Evolutionary conservation across 1,284 basidiomycete genomes (phyloP).

Genomic region (Polyporus tsugae): DNA sequence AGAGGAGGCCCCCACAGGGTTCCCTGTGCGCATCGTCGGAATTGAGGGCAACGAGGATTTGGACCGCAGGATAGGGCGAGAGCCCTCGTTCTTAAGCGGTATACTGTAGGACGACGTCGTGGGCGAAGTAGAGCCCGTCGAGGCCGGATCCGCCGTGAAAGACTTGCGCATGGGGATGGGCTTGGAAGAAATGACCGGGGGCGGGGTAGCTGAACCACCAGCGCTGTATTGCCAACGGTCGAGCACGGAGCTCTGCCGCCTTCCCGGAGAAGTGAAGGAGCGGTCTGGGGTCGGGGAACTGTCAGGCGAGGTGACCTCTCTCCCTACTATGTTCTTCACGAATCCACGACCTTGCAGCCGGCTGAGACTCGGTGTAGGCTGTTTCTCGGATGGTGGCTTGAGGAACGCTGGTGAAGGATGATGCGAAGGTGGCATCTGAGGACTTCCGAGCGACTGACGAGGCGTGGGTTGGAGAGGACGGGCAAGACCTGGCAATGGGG

Average conservation of each 20-base stretch:
- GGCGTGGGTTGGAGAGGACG: slow-evolving; percentile 62
- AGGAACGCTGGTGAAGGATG: slow-evolving; percentile 67
- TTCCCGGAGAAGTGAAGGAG: slow-evolving; percentile 28
- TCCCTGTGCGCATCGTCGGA: slow-evolving; percentile 29
- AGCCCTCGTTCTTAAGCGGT: slow-evolving; percentile 35
- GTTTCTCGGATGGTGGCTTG: slow-evolving; percentile 64
- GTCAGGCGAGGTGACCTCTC: slow-evolving; percentile 42
- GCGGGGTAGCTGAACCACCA: slow-evolving; percentile 28
- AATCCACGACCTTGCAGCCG: slow-evolving; percentile 84
- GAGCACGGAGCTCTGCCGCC: slow-evolving; percentile 57
- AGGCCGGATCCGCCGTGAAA: slow-evolving; percentile 44
- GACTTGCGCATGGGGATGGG: slow-evolving; percentile 53
- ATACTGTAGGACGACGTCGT: slow-evolving; percentile 33
- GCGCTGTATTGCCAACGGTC: slow-evolving; percentile 66
- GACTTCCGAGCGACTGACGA: slow-evolving; percentile 51
- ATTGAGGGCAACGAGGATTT: slow-evolving; percentile 39
- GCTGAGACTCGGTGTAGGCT: slow-evolving; percentile 81
- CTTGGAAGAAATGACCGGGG: slow-evolving; percentile 46
- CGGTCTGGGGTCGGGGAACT: slow-evolving; percentile 34
- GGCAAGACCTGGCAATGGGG: slow-evolving; percentile 57
- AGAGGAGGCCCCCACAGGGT: slow-evolving; percentile 28
- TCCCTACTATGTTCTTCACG: slow-evolving; percentile 81
- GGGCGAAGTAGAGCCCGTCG: slow-evolving; percentile 21
- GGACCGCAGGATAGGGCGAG: slow-evolving; percentile 35
- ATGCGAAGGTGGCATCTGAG: slow-evolving; percentile 54